Evolutionary conservation across 768 basidiomycete species (phyloP).

Genomic region (Auricularia sp.): DNA sequence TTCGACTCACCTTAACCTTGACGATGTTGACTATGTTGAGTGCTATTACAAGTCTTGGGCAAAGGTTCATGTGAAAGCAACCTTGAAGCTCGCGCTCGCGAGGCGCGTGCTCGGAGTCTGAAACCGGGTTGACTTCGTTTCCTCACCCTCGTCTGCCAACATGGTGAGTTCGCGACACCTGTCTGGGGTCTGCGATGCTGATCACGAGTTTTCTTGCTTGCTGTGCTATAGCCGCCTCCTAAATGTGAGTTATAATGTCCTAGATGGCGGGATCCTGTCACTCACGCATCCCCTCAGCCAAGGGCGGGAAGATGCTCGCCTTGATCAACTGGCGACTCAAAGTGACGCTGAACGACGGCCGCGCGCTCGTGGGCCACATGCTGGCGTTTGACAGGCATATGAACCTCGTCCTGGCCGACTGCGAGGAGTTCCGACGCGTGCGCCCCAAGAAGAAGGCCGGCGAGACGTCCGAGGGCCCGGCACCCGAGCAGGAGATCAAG

Average conservation of each 20-base stretch:
- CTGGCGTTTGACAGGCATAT: constrained; percentile 99
- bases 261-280: background rate
- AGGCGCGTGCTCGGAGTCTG: too few relatives aligned
- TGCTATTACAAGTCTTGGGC: too few relatives aligned
- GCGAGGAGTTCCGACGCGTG: constrained; percentile 93
- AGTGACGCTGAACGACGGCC: constrained; percentile 95
- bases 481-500: constrained; percentile 87
- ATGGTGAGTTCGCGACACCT: constrained; percentile 10
- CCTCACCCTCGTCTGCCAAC: constrained; percentile 2
- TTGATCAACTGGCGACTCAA: constrained; percentile 97
- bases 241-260: constrained; percentile 30
- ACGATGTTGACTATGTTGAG: too few relatives aligned
- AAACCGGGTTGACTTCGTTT: background rate
- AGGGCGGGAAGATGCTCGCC: constrained; percentile 95
- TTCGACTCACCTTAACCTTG: background rate
- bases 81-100: too few relatives aligned
- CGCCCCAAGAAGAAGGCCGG: constrained; percentile 86
- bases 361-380: constrained; percentile 94
- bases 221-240: constrained; percentile 60
- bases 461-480: constrained; percentile 45
- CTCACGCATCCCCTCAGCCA: constrained; percentile 33
- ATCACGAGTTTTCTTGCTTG: constrained; percentile 6
- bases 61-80: too few relatives aligned
- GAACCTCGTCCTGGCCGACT: constrained; percentile 97
- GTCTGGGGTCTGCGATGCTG: background rate